Base-by-base conservation (phyloP, 2,329 filamentous ascomycete genomes). In the Graphilbum fragrans region DNA sequence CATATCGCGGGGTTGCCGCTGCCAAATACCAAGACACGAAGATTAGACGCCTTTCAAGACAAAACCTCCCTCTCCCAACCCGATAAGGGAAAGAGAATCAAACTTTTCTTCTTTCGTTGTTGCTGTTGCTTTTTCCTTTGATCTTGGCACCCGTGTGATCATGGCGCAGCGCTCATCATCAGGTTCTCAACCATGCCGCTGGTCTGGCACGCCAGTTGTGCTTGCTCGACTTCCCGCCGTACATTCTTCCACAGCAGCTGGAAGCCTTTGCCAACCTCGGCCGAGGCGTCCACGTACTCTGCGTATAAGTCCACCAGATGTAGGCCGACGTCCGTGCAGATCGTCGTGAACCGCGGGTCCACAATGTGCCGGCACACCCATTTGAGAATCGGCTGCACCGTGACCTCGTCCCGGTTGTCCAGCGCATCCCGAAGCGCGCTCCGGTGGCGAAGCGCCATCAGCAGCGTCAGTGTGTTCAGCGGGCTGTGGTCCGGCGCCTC, bases 301-400 rank as follows among this genome's bases (percentile, higher is more conserved):
- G 82, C 79, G 58, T 96, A 98, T 31, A 96, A 66, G 54, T 98
- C 90, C 18, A 96, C 66, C 29, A 96, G 67, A 45, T 87, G 71
- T 53, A 93, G 73, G 16, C 82, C 80, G 19, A 92, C 77, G 59
- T 96, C 90, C 20, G 87, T 82, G 54, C 85, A 87, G 27, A 94
- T 65, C 45, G 72, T 73, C 37, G 92, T 78, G 57, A 92, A 83
- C 42, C 85, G 77, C 27, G 90, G 86, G 56, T 95, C 82, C 32
- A 79, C 72, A 50, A 98, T 82, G 60, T 90, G 77, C 50, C 75
- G 80, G 58, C 78, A 77, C 10, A 90, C 72, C 87, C 88, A 96
- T 54, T 74, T 75, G 39, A 98, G 66, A 12, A 96, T 72, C 1
- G 90, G 88, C 58, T 86, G 75, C 5, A 98, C 76, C 0, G 79